Percentiles rank a stretch among this genome's conserved stretches.
Conservation (phyloP, 306 rosid species). For the Astragalus membranaceus region DNA sequence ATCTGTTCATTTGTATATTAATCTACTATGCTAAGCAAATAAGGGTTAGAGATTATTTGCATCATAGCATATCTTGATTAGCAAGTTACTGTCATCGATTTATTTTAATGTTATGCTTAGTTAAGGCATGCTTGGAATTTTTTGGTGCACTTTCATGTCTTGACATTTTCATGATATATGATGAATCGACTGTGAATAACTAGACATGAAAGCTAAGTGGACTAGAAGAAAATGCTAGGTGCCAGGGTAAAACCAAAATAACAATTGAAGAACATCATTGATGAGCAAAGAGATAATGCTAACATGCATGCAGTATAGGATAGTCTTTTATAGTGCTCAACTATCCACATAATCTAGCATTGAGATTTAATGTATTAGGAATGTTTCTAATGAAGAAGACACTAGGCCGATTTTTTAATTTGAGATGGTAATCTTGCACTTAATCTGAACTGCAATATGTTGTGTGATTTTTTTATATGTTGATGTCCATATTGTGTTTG, state of each 20-base stretch:
- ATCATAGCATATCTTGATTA: not conserved
- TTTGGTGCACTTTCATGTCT: not conserved
- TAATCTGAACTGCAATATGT: not conserved
- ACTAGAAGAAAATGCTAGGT: not conserved
- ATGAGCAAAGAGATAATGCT: not conserved
- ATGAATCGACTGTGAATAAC: no score
- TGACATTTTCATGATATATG: not conserved
- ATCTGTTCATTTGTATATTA: constrained; percentile 21
- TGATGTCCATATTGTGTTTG: constrained; percentile 22
- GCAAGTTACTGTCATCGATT: not conserved
- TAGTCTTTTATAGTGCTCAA: not conserved
- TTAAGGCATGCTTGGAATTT: not conserved
- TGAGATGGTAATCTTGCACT: constrained; percentile 74
- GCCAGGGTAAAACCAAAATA: no score
- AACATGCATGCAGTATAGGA: not conserved
- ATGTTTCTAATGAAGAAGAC: not conserved
- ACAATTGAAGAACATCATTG: not conserved
- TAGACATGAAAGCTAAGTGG: not conserved
- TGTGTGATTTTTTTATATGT: not conserved
- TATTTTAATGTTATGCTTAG: not conserved
- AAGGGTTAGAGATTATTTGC: not conserved
- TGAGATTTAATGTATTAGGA: not conserved
- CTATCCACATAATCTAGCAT: not conserved
- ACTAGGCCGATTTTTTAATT: constrained; percentile 24
- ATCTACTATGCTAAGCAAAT: not conserved